Percentiles rank a stretch among this genome's conserved stretches.
Evolutionary conservation across 2,329 filamentous ascomycete species (phyloP).

Genomic region (Coniochaeta sp.): DNA sequence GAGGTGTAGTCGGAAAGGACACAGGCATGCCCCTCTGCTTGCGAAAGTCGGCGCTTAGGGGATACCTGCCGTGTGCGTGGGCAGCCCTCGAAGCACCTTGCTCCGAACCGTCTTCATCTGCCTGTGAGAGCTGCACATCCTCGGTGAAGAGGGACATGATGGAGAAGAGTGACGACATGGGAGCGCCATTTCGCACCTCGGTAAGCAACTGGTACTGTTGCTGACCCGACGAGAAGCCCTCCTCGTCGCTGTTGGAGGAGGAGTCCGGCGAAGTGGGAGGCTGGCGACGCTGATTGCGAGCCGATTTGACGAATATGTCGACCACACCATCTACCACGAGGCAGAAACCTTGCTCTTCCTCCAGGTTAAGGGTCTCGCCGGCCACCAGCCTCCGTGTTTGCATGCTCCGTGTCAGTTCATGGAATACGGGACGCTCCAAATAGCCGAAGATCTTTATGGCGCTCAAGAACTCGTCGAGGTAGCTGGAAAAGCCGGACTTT

Average conservation of each 20-base stretch:
- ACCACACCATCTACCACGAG: slow-evolving; percentile 93
- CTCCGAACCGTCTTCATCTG: slow-evolving; percentile 51
- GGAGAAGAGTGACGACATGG: slow-evolving; percentile 97
- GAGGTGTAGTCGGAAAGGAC: slow-evolving; percentile 33
- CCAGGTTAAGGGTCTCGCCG: slow-evolving; percentile 87
- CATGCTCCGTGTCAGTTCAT: slow-evolving; percentile 96
- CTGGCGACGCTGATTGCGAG: slow-evolving; percentile 40
- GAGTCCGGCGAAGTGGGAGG: slow-evolving; percentile 30
- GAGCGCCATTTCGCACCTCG: slow-evolving; percentile 94
- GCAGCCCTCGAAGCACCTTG: slow-evolving; percentile 16
- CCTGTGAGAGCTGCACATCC: slow-evolving; percentile 72
- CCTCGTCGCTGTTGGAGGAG: slow-evolving; percentile 57
- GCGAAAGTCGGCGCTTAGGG: slow-evolving; percentile 20
- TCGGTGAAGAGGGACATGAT: slow-evolving; percentile 97
- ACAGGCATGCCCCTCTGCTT: slow-evolving; percentile 23
- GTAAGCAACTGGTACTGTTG: slow-evolving; percentile 93
- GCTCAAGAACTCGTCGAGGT: slow-evolving; percentile 94
- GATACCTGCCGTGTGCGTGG: slow-evolving; percentile 22
- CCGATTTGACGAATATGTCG: slow-evolving; percentile 96
- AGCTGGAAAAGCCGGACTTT: slow-evolving; percentile 90
- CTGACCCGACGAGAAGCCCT: slow-evolving; percentile 52
- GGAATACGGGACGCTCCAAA: slow-evolving; percentile 90
- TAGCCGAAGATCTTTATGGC: slow-evolving; percentile 99
- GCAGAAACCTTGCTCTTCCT: slow-evolving; percentile 98
- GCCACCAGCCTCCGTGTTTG: slow-evolving; percentile 95